These are phyloP conservation scores for Pharnaceum exiguum DNA, from an alignment of 148 eudicot genomes.

Conservation along the genomic window DNA sequence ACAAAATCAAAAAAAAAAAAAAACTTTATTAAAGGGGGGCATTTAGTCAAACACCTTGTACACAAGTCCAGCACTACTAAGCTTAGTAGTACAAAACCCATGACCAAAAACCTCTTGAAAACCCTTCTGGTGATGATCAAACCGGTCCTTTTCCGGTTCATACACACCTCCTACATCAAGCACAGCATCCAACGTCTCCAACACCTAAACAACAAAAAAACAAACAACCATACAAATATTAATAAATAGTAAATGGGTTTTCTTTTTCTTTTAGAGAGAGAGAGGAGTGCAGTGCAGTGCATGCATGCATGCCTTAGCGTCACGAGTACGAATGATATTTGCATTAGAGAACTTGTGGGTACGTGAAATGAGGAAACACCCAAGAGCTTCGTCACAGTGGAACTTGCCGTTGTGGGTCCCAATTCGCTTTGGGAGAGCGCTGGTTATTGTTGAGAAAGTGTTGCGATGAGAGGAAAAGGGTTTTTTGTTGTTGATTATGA, in stretches of 20 bases:
- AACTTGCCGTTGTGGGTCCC: slow-evolving; percentile 96
- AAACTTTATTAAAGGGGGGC: not conserved
- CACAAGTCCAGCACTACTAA: slow-evolving; percentile 52
- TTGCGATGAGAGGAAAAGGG: slow-evolving; percentile 7
- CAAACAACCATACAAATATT: too few relatives aligned
- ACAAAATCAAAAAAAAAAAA: not conserved
- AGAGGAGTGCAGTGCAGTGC: not conserved
- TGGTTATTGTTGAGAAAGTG: slow-evolving; percentile 25
- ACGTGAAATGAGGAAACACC: slow-evolving; percentile 87
- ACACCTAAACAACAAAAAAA: slow-evolving; percentile 32
- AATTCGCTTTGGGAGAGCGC: slow-evolving; percentile 33
- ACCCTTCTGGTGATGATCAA: slow-evolving; percentile 96
- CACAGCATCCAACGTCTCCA: slow-evolving; percentile 83
- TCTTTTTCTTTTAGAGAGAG: too few relatives aligned
- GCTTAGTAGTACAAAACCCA: slow-evolving; percentile 50
- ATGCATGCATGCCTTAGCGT: slow-evolving; percentile 68
- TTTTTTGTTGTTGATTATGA: not conserved
- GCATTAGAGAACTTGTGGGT: slow-evolving; percentile 56
- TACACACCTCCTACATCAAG: slow-evolving; percentile 95
- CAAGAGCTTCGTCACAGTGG: slow-evolving; percentile 94
- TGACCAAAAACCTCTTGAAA: slow-evolving; percentile 82
- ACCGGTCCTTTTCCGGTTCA: slow-evolving; percentile 60
- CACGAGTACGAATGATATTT: slow-evolving; percentile 66
- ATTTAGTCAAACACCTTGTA: slow-evolving; percentile 35
- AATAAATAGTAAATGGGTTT: not conserved